phyloP scores from a whole-genome alignment of 176 grass and related monocot genomes.

The Oryza australiensis region DNA sequence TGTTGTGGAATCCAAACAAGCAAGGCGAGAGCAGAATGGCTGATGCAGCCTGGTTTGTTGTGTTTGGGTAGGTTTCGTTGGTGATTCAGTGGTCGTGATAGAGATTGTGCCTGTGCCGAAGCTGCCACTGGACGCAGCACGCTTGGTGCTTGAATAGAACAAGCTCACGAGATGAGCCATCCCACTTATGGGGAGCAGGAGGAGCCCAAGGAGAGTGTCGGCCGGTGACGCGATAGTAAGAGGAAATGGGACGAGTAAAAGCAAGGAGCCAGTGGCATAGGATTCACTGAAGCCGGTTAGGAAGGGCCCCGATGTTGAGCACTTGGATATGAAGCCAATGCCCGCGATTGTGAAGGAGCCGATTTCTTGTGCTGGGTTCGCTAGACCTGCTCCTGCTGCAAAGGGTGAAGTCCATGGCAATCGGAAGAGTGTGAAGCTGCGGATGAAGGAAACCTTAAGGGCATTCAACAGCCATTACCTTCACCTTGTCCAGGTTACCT shows the following conservation, averaged over 20 bases:
- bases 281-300: not conserved
- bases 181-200: slow-evolving; percentile 24
- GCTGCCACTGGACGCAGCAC: slow-evolving; percentile 3
- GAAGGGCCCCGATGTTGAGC: slow-evolving; percentile 21
- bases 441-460: too few species aligned
- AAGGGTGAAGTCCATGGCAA: too few species aligned
- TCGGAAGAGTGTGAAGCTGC: too few species aligned
- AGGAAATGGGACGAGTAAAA: slow-evolving; percentile 41
- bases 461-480: too few species aligned
- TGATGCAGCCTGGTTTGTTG: not conserved
- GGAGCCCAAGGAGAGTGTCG: slow-evolving; percentile 20
- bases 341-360: not conserved
- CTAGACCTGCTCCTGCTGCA: too few species aligned
- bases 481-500: too few species aligned
- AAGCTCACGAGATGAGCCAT: not conserved
- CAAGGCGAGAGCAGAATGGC: not conserved
- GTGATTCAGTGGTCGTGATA: slow-evolving; percentile 30
- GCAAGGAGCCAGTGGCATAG: not conserved
- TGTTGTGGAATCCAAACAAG: not conserved
- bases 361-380: too few species aligned
- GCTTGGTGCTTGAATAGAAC: slow-evolving; percentile 37
- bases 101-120: slow-evolving; percentile 25
- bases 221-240: slow-evolving; percentile 12
- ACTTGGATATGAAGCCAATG: not conserved
- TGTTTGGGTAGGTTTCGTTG: slow-evolving; percentile 6